Evolutionary conservation across 805 yeast genomes (phyloP), one percentile per base, ranked within the genome.

Genomic region (Starmerella lactis-condensi): DNA sequence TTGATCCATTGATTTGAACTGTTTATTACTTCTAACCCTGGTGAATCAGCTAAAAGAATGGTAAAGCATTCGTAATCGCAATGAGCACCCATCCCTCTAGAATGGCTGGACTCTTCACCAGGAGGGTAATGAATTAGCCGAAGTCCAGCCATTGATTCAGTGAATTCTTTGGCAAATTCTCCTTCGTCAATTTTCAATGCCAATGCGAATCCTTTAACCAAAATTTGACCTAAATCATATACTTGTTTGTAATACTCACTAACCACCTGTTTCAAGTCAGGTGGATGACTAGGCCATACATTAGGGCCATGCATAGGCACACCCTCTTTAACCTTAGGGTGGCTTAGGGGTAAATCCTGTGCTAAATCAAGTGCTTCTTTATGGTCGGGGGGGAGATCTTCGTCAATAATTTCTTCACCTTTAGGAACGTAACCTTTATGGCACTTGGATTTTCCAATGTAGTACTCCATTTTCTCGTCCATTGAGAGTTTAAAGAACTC

Each of bases 281-380:
- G 72, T 3, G 58, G 46, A 19, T 53, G 56, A 20, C 62, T 60
- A 0, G 72, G 69, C 65, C 68, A 69, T 33, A 57, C 45, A 41
- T 67, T 67, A 5, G 75, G 74, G 1, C 75, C 75, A 38, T 64
- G 69, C 32, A 69, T 51, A 4, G 39, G 39, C 7, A 17, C 12
- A 2, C 22, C 18, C 11, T 14, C 20, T 30, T 65, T 62, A 31
- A 53, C 51, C 53, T 65, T 67, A 12, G 35, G 35, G 5, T 50
- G 48, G 15, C 36, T 35, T 12, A 24, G 32, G 2, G 39, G 39
- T 3, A 36, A 23, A 23, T 41, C 38, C 26, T 32, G 40, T 4
- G 67, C 75, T 34, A 70, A 53, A 43, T 70, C 76, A 36, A 64
- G 62, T 48, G 71, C 76, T 42, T 70, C 77, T 34, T 75, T 53